Conservation (phyloP, 768 basidiomycete species). For the Tylopilus intermedius region DNA sequence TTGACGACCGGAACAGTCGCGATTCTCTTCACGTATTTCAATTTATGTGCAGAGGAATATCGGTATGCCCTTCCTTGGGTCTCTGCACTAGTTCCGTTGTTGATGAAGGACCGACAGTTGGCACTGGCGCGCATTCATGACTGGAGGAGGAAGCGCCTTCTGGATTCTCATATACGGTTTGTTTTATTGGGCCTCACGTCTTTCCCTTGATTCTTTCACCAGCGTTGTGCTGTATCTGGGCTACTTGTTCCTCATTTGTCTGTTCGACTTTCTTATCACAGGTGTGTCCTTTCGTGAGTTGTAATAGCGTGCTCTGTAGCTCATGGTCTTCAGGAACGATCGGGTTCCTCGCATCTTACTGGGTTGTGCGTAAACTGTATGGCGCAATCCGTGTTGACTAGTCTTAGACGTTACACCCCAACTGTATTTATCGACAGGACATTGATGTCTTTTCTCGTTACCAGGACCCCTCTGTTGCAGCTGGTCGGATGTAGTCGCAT, state of each 20-base stretch:
- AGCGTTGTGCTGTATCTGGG: slow-evolving; percentile 85
- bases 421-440: slow-evolving; percentile 12
- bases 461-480: not conserved
- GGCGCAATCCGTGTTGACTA: slow-evolving; percentile 74
- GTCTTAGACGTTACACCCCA: slow-evolving; percentile 2
- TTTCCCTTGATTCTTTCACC: slow-evolving; percentile 79
- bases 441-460: not conserved
- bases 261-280: slow-evolving; percentile 86
- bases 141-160: slow-evolving; percentile 87
- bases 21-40: slow-evolving; percentile 86
- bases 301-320: not conserved
- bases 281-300: slow-evolving; percentile 39
- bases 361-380: slow-evolving; percentile 84
- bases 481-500: no score
- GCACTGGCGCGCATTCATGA: slow-evolving; percentile 95
- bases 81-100: not conserved
- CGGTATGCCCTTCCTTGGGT: slow-evolving; percentile 42
- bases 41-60: slow-evolving; percentile 92
- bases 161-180: slow-evolving; percentile 88
- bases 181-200: slow-evolving; percentile 82
- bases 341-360: slow-evolving; percentile 87
- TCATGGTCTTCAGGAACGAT: slow-evolving; percentile 62
- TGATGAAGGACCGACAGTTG: slow-evolving; percentile 48
- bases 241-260: slow-evolving; percentile 75
- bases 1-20: slow-evolving; percentile 89